Evolutionary conservation across 1,139 yeast species (phyloP).

Genomic region (Taphrina betulina): DNA sequence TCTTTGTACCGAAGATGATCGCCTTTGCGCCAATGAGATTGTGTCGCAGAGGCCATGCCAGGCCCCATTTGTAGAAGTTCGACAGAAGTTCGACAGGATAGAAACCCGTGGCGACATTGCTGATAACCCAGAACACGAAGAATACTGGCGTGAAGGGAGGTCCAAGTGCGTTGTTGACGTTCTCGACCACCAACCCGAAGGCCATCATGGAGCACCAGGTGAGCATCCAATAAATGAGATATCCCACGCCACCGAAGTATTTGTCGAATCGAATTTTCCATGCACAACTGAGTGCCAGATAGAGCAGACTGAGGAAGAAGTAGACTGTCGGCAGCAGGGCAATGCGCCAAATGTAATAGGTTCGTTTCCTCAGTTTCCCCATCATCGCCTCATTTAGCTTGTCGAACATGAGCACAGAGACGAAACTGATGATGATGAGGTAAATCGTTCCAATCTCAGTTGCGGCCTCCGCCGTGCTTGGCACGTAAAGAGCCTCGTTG

Average conservation of each 20-base stretch:
- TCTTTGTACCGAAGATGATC: conserved; percentile 57
- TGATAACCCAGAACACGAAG: conserved; percentile 58
- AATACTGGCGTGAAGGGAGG: conserved; percentile 61
- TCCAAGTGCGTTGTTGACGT: conserved; percentile 53
- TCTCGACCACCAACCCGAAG: conserved; percentile 64
- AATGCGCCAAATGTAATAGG: conserved; percentile 54
- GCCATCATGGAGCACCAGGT: conserved; percentile 61
- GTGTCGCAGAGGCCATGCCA: conserved; percentile 64
- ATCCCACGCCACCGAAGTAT: conserved; percentile 62
- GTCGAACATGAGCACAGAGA: conserved; percentile 59
- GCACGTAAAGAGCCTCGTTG: conserved; percentile 21
- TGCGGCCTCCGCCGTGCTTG: conserved; percentile 33
- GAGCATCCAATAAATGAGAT: conserved; percentile 63
- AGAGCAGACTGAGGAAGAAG: conserved; percentile 56
- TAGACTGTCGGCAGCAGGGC: conserved; percentile 50
- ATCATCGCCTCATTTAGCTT: conserved; percentile 55
- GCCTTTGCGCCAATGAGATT: conserved; percentile 58
- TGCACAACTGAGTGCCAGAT: conserved; percentile 60
- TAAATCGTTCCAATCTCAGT: conserved; percentile 67
- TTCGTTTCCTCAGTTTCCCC: conserved; percentile 49
- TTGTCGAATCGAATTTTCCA: conserved; percentile 56
- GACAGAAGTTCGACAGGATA: conserved; percentile 58
- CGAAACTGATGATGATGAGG: conserved; percentile 64
- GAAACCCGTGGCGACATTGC: conserved; percentile 62
- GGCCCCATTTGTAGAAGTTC: conserved; percentile 60